Evolutionary conservation across 345 rosid species (phyloP), one percentile per base, ranked within the genome.

Genomic region (Aquilaria sinensis): DNA sequence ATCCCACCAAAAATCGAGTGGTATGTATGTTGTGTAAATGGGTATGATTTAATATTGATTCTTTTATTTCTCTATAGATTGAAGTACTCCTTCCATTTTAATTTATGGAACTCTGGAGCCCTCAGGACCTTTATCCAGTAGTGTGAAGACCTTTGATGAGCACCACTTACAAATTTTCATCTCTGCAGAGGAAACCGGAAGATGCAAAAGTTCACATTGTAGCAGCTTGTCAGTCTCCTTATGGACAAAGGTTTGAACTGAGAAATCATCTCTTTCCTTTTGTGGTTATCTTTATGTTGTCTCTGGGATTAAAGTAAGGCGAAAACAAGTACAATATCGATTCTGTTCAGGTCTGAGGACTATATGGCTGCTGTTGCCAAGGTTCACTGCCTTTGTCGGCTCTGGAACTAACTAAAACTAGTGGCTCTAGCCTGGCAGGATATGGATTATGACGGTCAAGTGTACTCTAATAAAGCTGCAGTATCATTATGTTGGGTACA

Each of bases 281-380:
- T 51, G 4, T 51, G 0, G 29, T 51, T 51, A 6, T 51, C 10
- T 51, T 51, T 51, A 5, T 16, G 12, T 10, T 23, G 14, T 41
- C 16, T 1, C 58, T 37, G 43, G 43, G 8, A 4, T 8, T 37
- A 8, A 37, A 37, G 43, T 4, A 37, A 37, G 43, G 8, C 8
- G 43, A 37, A n/a, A 31, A 12, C 14, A 12, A 12, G 54, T n/a
- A n/a, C 23, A 31, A 37, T 37, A 37, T 37, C 9, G 46, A 56
- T 63, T 61, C 66, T 45, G 8, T 80, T 55, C 91, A 92, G 98
- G 84, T 85, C 96, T 11, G 83, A 84, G 66, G 96, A 92, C 71
- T 92, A 89, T 56, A 92, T 89, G 96, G 91, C 87, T 66, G 69
- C 96, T 6, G 88, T 89, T 62, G 96, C 96, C 61, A 92, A 87